Conservation (phyloP, 2,329 filamentous ascomycete species). For the Talaromyces sp. region DNA sequence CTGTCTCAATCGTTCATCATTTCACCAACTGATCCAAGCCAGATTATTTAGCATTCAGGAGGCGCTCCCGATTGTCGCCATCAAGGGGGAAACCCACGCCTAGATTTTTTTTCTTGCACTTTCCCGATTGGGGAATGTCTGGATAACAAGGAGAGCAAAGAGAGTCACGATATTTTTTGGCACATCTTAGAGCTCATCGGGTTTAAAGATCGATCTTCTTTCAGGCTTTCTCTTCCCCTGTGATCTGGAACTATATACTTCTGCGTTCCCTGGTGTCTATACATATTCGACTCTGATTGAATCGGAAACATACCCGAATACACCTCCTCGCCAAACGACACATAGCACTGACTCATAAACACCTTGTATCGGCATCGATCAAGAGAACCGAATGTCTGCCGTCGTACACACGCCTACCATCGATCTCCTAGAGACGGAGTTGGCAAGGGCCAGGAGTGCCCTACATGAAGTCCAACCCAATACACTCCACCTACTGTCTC, state of each 20-base stretch:
- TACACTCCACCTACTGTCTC: slow-evolving; percentile 26
- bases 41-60: background rate
- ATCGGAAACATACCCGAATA: background rate
- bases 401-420: slow-evolving; percentile 41
- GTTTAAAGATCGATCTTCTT: background rate
- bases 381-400: slow-evolving; percentile 33
- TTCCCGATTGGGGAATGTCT: background rate
- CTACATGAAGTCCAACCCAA: slow-evolving; percentile 41
- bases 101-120: background rate
- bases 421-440: slow-evolving; percentile 40
- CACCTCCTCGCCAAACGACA: background rate
- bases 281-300: background rate
- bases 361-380: background rate
- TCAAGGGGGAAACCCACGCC: slow-evolving; percentile 23
- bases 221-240: background rate
- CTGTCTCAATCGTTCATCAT: background rate
- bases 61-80: slow-evolving; percentile 16
- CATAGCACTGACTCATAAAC: background rate
- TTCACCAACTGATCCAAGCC: background rate
- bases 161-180: background rate
- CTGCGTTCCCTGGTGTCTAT: background rate
- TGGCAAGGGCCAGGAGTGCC: slow-evolving; percentile 40
- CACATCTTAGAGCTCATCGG: too few species aligned
- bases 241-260: background rate
- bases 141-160: background rate